These are phyloP conservation scores for Talaromyces pinophilus DNA, from an alignment of 2,329 filamentous ascomycete species.

Conservation along the genomic window DNA sequence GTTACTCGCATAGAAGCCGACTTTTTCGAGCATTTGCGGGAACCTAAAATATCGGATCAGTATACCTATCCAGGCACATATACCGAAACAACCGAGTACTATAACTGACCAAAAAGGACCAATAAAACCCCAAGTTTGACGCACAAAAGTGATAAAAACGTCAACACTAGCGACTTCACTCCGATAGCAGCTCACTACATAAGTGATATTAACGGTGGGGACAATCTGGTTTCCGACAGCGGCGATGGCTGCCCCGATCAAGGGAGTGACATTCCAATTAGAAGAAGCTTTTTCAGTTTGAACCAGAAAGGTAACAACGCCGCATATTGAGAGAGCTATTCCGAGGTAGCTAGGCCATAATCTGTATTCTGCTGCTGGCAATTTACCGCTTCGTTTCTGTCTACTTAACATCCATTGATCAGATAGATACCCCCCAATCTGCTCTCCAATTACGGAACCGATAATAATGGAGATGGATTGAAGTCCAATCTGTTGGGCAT, in stretches of 20 bases:
- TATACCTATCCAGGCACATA: not conserved
- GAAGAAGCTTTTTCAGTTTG: conserved; percentile 44
- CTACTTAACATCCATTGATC: not conserved
- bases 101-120: conserved; percentile 29
- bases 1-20: conserved; percentile 34
- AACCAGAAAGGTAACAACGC: conserved; percentile 58
- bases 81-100: conserved; percentile 32
- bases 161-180: conserved; percentile 58
- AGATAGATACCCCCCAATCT: not conserved
- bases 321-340: conserved; percentile 53
- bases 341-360: conserved; percentile 61
- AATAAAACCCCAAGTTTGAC: conserved; percentile 58
- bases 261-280: conserved; percentile 58
- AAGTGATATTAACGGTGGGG: conserved; percentile 62
- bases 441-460: not conserved
- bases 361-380: not conserved
- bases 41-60: conserved; percentile 16
- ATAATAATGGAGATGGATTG: not conserved
- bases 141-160: conserved; percentile 60
- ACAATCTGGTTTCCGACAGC: conserved; percentile 62
- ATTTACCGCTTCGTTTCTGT: not conserved
- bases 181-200: conserved; percentile 60
- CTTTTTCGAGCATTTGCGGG: conserved; percentile 37
- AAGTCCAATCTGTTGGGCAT: not conserved
- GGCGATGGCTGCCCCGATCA: conserved; percentile 55